Evolutionary conservation across 2,329 filamentous ascomycete species (phyloP).

Genomic region (Curvularia hawaiiensis): DNA sequence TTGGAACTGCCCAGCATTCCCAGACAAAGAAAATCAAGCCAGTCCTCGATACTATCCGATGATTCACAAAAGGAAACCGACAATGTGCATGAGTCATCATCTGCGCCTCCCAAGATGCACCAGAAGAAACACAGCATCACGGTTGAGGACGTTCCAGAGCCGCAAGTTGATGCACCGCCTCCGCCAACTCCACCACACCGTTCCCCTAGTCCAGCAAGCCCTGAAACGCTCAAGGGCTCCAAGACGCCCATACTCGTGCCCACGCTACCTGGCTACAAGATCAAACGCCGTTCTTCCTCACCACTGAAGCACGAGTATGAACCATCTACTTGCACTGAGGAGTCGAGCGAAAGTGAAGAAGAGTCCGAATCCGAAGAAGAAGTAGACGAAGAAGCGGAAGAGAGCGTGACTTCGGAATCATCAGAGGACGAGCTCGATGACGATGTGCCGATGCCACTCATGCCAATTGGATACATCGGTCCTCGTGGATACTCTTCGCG

Average conservation of each 20-base stretch:
- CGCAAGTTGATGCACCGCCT: conserved; percentile 37
- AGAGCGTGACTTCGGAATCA: conserved; percentile 54
- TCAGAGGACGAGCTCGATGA: conserved; percentile 65
- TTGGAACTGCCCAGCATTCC: conserved; percentile 53
- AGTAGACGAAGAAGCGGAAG: conserved; percentile 54
- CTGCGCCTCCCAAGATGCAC: conserved; percentile 39
- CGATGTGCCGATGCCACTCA: conserved; percentile 47
- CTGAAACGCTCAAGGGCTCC: conserved; percentile 51
- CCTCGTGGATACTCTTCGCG: conserved; percentile 25
- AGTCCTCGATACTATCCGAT: conserved; percentile 43
- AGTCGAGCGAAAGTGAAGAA: conserved; percentile 62
- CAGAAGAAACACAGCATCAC: conserved; percentile 25
- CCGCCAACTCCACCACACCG: conserved; percentile 56
- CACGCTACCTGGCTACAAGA: conserved; percentile 49
- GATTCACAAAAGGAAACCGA: conserved; percentile 17
- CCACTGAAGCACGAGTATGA: conserved; percentile 97
- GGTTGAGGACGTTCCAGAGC: conserved; percentile 18
- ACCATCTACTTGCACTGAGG: conserved; percentile 75
- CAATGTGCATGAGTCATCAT: conserved; percentile 27
- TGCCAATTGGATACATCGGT: conserved; percentile 34
- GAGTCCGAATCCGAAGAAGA: conserved; percentile 53
- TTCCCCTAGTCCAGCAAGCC: conserved; percentile 57
- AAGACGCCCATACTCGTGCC: conserved; percentile 57
- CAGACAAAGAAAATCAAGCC: conserved; percentile 50
- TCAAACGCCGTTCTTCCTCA: conserved; percentile 79